Percentiles rank a stretch among this genome's conserved stretches.
Conservation (phyloP, 2,329 filamentous ascomycete genomes). For the Chalaropsis ovoidea region DNA sequence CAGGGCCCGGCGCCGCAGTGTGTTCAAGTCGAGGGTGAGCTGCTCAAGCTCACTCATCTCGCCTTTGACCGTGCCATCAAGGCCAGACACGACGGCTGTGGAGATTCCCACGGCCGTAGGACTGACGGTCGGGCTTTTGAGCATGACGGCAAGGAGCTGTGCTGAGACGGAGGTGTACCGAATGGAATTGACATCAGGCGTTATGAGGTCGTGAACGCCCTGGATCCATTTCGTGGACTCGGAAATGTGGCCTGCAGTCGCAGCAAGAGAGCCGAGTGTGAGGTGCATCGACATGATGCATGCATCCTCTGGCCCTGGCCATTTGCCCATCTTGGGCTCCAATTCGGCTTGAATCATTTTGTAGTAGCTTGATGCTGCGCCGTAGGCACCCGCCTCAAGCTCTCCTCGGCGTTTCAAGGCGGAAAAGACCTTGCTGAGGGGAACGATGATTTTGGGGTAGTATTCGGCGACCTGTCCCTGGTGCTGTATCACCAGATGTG, state of each 20-base stretch:
- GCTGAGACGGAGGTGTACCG: slow-evolving; percentile 45
- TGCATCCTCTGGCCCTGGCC: slow-evolving; percentile 23
- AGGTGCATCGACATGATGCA: slow-evolving; percentile 41
- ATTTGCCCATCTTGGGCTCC: slow-evolving; percentile 24
- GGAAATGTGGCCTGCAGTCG: slow-evolving; percentile 38
- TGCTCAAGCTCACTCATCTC: slow-evolving; percentile 51
- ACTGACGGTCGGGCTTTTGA: slow-evolving; percentile 38
- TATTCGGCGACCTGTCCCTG: slow-evolving; percentile 20
- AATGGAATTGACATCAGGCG: slow-evolving; percentile 37
- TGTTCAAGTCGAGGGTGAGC: slow-evolving; percentile 47
- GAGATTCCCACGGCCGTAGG: slow-evolving; percentile 37
- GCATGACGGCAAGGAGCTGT: slow-evolving; percentile 44
- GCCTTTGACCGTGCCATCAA: slow-evolving; percentile 52
- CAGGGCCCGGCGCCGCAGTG: slow-evolving; percentile 46
- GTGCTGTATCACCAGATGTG: slow-evolving; percentile 23
- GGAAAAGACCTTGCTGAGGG: slow-evolving; percentile 24
- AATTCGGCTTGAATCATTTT: slow-evolving; percentile 21
- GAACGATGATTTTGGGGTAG: slow-evolving; percentile 22
- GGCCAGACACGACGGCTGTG: slow-evolving; percentile 41
- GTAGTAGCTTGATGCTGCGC: slow-evolving; percentile 20
- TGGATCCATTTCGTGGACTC: slow-evolving; percentile 49
- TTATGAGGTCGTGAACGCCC: slow-evolving; percentile 36
- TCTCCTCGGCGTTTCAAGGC: slow-evolving; percentile 23
- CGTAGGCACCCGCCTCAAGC: slow-evolving; percentile 19
- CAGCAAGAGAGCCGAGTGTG: slow-evolving; percentile 41